Conservation (phyloP, 2,329 filamentous ascomycete species). For the Cordyceps militaris region DNA sequence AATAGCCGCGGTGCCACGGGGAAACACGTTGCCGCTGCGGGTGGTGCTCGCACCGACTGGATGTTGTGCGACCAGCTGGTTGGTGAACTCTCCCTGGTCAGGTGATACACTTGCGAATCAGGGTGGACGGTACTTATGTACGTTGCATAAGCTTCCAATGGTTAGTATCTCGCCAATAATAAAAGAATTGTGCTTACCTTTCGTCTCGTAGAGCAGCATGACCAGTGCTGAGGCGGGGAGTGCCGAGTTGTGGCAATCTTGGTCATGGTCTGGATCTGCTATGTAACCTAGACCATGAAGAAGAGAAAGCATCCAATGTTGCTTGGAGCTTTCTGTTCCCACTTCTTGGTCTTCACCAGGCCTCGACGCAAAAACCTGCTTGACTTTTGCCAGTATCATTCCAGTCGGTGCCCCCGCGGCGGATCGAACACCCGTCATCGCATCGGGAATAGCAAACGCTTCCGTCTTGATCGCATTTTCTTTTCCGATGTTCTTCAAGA, state of each 20-base stretch:
- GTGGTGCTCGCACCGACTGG: slow-evolving; percentile 32
- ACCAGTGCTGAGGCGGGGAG: neutral
- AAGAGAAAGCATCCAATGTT: slow-evolving; percentile 55
- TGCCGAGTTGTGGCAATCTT: neutral
- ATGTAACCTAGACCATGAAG: slow-evolving; percentile 38
- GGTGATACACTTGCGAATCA: slow-evolving; percentile 35
- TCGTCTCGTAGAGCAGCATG: slow-evolving; percentile 8
- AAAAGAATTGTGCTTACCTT: neutral
- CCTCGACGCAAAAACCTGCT: slow-evolving; percentile 6
- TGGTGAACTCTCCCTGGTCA: slow-evolving; percentile 29
- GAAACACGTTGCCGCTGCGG: slow-evolving; percentile 28
- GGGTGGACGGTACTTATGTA: slow-evolving; percentile 41
- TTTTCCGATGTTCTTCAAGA: neutral
- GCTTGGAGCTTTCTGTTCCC: slow-evolving; percentile 48
- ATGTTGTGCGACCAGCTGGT: slow-evolving; percentile 26
- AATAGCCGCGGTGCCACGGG: slow-evolving; percentile 38
- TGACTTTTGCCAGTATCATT: slow-evolving; percentile 15
- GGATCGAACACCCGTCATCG: slow-evolving; percentile 1
- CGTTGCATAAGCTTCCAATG: slow-evolving; percentile 26
- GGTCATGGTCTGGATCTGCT: neutral
- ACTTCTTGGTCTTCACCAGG: slow-evolving; percentile 40
- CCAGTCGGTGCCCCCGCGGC: slow-evolving; percentile 15
- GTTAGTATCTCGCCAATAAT: neutral
- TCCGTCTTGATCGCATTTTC: neutral
- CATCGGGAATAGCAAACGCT: neutral